These are phyloP conservation scores for Beauveria sp. DNA, from an alignment of 2,329 filamentous ascomycete species.

Conservation along the genomic window DNA sequence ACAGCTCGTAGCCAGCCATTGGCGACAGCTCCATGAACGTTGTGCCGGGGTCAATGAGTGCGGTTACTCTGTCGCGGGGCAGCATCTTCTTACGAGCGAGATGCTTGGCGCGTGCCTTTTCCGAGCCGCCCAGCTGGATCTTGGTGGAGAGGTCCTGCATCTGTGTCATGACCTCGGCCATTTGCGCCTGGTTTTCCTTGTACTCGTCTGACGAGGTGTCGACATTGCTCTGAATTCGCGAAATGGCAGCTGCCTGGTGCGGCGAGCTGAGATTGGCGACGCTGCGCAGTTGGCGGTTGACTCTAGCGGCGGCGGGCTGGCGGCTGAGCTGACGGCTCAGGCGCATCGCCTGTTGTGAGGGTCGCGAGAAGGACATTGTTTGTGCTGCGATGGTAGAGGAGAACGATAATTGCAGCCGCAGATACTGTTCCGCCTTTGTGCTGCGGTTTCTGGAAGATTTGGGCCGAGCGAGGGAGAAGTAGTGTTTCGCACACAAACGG, in stretches of 20 bases:
- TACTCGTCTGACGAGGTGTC: constrained; percentile 73
- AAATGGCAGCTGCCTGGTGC: constrained; percentile 77
- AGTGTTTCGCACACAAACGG: constrained; percentile 2
- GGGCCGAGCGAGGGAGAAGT: not conserved
- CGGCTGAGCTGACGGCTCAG: constrained; percentile 30
- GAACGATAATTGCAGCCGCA: not conserved
- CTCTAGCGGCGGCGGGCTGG: constrained; percentile 22
- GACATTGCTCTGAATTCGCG: constrained; percentile 66
- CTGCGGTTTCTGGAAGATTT: not conserved
- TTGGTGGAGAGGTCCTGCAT: constrained; percentile 63
- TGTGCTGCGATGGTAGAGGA: not conserved
- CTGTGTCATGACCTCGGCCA: constrained; percentile 63
- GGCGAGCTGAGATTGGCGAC: constrained; percentile 73
- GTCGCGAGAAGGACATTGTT: constrained; percentile 40
- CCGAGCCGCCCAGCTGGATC: constrained; percentile 68
- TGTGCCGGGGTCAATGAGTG: constrained; percentile 80
- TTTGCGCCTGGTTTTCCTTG: constrained; percentile 70
- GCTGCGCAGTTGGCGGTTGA: constrained; percentile 24
- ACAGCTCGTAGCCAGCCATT: constrained; percentile 80
- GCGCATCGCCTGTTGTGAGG: constrained; percentile 36
- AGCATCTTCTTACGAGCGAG: constrained; percentile 88
- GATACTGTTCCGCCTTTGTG: not conserved
- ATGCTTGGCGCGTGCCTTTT: constrained; percentile 83
- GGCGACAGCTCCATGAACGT: constrained; percentile 90
- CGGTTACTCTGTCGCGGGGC: constrained; percentile 78